Conservation (phyloP, 495 filamentous ascomycete species). For the Penicillium lagena region DNA sequence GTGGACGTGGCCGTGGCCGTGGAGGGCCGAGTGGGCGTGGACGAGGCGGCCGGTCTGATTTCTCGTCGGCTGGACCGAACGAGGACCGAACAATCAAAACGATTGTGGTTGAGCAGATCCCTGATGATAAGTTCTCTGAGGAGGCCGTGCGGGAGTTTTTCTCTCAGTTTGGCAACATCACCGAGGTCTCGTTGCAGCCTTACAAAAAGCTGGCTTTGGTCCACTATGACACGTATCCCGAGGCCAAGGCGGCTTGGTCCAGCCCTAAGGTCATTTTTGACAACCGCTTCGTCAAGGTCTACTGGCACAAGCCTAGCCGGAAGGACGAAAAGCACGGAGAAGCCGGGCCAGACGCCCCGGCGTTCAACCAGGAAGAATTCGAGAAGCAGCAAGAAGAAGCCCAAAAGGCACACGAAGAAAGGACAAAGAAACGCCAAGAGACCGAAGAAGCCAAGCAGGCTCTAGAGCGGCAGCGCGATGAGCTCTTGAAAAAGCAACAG, state of each 20-base stretch:
- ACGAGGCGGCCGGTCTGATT: conserved; percentile 51
- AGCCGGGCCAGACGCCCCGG: conserved; percentile 19
- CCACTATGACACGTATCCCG: conserved; percentile 65
- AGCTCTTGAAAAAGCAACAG: conserved; percentile 64
- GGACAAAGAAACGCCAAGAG: conserved; percentile 64
- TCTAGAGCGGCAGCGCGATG: conserved; percentile 69
- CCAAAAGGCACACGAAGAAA: conserved; percentile 70
- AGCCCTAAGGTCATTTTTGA: conserved; percentile 95
- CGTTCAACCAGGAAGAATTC: conserved; percentile 76
- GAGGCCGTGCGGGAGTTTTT: conserved; percentile 74
- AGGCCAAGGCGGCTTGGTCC: conserved; percentile 76
- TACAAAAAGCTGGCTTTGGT: conserved; percentile 76
- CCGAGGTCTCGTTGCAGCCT: conserved; percentile 65
- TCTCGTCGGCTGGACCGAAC: conserved; percentile 70
- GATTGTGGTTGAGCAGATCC: conserved; percentile 90
- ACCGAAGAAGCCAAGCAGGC: conserved; percentile 64
- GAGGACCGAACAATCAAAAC: conserved; percentile 68
- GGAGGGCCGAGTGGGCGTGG: conserved; percentile 43
- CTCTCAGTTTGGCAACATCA: conserved; percentile 71
- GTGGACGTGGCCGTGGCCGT: conserved; percentile 42
- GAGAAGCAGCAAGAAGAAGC: conserved; percentile 68
- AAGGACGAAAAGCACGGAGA: conserved; percentile 30
- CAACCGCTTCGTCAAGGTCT: conserved; percentile 96
- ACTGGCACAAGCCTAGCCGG: conserved; percentile 73
- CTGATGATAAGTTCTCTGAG: conserved; percentile 77